These are phyloP conservation scores for Cydonia oblonga DNA, from an alignment of 331 rosid genomes.

Conservation along the genomic window DNA sequence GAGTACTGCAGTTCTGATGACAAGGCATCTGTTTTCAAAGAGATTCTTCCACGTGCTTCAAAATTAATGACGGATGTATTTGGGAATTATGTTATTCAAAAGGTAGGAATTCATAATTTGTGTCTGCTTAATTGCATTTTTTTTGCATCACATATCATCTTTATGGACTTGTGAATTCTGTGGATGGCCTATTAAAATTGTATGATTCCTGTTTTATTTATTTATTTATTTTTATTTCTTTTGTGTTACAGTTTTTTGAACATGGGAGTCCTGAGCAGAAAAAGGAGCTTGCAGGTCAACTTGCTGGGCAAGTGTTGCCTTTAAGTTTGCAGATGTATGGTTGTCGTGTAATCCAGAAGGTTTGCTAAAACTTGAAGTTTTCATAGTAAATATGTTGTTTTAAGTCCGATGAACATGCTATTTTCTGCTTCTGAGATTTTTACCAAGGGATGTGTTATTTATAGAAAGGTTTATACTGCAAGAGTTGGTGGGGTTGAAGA, in stretches of 20 bases:
- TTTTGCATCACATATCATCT: background rate
- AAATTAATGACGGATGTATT: slow-evolving; percentile 65
- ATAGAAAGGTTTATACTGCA: background rate
- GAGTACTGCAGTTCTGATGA: slow-evolving; percentile 51
- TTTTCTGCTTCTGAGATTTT: background rate
- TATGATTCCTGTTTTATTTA: background rate
- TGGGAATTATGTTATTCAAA: slow-evolving; percentile 77
- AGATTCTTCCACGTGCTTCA: slow-evolving; percentile 55
- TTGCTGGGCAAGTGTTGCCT: slow-evolving; percentile 50
- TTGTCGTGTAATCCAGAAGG: slow-evolving; percentile 87
- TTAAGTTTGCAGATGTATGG: slow-evolving; percentile 84
- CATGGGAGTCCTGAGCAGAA: slow-evolving; percentile 69
- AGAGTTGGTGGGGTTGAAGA: background rate
- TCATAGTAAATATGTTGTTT: background rate
- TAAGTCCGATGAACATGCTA: background rate
- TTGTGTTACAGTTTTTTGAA: slow-evolving; percentile 53
- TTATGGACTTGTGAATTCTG: slow-evolving; percentile 2
- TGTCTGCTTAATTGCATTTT: background rate
- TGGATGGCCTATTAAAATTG: slow-evolving; percentile 1
- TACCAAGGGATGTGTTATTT: background rate
- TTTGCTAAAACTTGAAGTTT: background rate
- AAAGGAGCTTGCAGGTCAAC: slow-evolving; percentile 66
- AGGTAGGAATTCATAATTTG: slow-evolving; percentile 30
- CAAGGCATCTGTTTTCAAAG: slow-evolving; percentile 49
- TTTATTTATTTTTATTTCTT: too few relatives aligned